Conservation (phyloP, 116 monocot species). For the Thalassia testudinum region DNA sequence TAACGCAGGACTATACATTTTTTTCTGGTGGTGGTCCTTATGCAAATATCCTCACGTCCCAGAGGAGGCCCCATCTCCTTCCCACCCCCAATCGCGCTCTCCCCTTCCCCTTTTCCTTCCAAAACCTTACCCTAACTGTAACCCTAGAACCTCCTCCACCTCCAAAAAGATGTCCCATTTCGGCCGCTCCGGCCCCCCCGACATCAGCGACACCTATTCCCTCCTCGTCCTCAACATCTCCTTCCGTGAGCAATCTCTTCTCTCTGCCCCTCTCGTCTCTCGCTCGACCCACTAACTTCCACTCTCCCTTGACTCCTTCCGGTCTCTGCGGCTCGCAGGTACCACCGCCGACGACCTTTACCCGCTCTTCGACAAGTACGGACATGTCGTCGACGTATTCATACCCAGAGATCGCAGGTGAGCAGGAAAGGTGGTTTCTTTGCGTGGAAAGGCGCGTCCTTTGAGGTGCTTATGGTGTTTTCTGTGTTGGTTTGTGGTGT, state of each 20-base stretch:
- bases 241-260: conserved; percentile 38
- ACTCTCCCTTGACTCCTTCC: neutral
- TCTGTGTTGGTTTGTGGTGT: no score
- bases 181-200: conserved; percentile 87
- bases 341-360: conserved; percentile 90
- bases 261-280: neutral
- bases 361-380: conserved; percentile 89
- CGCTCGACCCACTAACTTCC: neutral
- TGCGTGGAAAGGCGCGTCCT: neutral
- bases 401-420: conserved; percentile 93
- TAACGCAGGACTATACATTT: no score
- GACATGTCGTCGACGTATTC: conserved; percentile 91
- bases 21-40: no score
- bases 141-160: neutral
- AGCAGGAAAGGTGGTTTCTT: neutral
- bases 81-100: neutral
- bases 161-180: conserved; percentile 71
- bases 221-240: conserved; percentile 97
- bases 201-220: conserved; percentile 88
- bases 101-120: neutral
- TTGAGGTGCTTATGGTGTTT: neutral
- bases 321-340: conserved; percentile 27
- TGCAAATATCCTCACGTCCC: no score
- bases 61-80: no score
- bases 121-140: conserved; percentile 6